Conservation (phyloP, 2,329 filamentous ascomycete genomes). For the Trichophyton simii region DNA sequence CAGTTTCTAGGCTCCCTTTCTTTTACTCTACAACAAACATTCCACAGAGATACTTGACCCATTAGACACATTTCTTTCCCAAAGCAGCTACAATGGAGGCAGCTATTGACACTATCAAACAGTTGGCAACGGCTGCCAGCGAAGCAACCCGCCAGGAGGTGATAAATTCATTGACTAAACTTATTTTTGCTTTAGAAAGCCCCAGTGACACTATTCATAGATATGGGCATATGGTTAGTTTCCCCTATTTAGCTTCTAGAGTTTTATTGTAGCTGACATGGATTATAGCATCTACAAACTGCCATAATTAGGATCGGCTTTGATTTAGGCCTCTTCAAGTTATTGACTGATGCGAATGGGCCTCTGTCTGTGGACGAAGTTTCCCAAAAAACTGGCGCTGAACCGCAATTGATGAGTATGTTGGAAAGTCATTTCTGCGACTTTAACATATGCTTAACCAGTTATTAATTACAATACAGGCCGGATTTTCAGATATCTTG, state of each 20-base stretch:
- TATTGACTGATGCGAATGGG: neutral
- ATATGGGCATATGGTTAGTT: neutral
- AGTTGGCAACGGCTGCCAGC: neutral
- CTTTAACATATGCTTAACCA: neutral
- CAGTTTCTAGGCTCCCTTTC: no score
- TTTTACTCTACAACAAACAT: no score
- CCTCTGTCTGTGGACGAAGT: slow-evolving; percentile 1
- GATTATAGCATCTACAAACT: neutral
- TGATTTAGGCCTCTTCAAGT: neutral
- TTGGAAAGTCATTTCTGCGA: neutral
- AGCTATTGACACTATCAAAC: neutral
- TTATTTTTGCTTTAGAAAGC: neutral
- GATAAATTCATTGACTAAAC: neutral
- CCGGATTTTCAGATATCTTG: slow-evolving; percentile 16
- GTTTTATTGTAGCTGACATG: neutral
- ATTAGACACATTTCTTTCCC: no score
- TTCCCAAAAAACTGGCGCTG: neutral
- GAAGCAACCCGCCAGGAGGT: neutral
- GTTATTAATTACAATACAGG: slow-evolving; percentile 4
- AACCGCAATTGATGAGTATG: neutral
- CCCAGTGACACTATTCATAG: neutral
- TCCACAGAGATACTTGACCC: no score
- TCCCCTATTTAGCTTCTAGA: neutral
- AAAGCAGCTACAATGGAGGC: neutral
- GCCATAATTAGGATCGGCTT: neutral